Percentiles rank a stretch among this genome's conserved stretches.
These are phyloP conservation scores for Lichtheimia hyalospora DNA, from an alignment of 371 early-diverging fungal genomes.

Conservation along the genomic window DNA sequence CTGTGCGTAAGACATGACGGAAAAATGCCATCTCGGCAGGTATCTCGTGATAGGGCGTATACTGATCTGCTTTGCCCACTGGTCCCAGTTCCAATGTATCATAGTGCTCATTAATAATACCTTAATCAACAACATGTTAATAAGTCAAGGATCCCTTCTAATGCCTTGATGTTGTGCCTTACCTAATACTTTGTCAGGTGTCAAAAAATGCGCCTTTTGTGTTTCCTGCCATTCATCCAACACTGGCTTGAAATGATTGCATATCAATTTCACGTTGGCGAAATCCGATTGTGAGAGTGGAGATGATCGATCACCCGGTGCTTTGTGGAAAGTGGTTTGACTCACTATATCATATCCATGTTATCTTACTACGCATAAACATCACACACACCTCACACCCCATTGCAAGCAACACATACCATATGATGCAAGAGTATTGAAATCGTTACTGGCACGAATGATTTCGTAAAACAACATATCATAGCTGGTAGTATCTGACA, in stretches of 20 bases:
- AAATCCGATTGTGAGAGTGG: conserved; percentile 22
- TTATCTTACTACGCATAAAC: conserved; percentile 15
- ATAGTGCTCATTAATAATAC: conserved; percentile 23
- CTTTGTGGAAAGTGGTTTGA: conserved; percentile 12
- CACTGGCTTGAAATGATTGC: conserved; percentile 44
- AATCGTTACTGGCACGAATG: conserved; percentile 47
- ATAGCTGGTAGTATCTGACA: conserved; percentile 53
- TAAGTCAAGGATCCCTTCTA: neutral
- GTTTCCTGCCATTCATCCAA: conserved; percentile 37
- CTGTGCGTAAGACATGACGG: conserved; percentile 46
- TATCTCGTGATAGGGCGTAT: conserved; percentile 44
- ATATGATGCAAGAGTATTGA: conserved; percentile 34
- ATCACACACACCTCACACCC: too few species aligned
- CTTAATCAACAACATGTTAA: conserved; percentile 8
- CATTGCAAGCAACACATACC: conserved; percentile 28
- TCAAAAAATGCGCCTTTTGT: conserved; percentile 25
- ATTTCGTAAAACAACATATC: conserved; percentile 57
- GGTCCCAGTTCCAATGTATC: conserved; percentile 24
- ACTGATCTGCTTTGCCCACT: conserved; percentile 26
- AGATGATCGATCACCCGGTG: conserved; percentile 27
- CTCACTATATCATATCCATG: conserved; percentile 17
- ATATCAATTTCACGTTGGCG: conserved; percentile 32
- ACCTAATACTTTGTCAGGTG: conserved; percentile 45
- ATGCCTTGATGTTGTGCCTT: neutral
- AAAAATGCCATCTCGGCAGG: conserved; percentile 55